phyloP scores from a whole-genome alignment of 129 eudicot species.

The Solidago caesia region DNA sequence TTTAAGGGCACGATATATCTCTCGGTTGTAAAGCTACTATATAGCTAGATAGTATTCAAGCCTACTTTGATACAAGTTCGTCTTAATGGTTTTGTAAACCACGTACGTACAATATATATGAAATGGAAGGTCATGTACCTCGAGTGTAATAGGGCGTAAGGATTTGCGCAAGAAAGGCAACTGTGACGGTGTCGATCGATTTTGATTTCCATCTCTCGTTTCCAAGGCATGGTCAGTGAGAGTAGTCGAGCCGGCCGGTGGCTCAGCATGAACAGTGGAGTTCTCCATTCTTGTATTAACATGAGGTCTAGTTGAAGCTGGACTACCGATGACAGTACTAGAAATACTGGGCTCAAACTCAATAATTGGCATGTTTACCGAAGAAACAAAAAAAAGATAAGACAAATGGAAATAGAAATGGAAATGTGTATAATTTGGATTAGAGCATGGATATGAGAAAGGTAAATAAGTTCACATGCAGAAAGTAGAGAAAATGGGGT shows the following conservation, averaged over 20 bases:
- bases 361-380: slow-evolving; percentile 34
- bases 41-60: too few species aligned
- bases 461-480: slow-evolving; percentile 38
- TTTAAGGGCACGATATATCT: too few species aligned
- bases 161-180: slow-evolving; percentile 50
- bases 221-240: slow-evolving; percentile 15
- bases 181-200: slow-evolving; percentile 23
- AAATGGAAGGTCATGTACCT: slow-evolving; percentile 40
- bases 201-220: slow-evolving; percentile 24
- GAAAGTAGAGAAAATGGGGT: slow-evolving; percentile 2
- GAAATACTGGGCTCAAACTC: slow-evolving; percentile 27
- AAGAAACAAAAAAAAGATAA: neutral
- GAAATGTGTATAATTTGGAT: slow-evolving; percentile 19
- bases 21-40: too few species aligned
- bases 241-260: slow-evolving; percentile 7
- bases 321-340: slow-evolving; percentile 17
- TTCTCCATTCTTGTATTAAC: slow-evolving; percentile 35
- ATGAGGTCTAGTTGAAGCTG: slow-evolving; percentile 24
- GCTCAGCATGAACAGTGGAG: slow-evolving; percentile 38
- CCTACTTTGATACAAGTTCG: too few species aligned
- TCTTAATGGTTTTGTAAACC: too few species aligned
- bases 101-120: neutral
- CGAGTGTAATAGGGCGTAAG: slow-evolving; percentile 58
- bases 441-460: slow-evolving; percentile 19
- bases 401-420: neutral